Conservation (phyloP, 2,329 filamentous ascomycete genomes). For the Pyrenochaeta sp. region DNA sequence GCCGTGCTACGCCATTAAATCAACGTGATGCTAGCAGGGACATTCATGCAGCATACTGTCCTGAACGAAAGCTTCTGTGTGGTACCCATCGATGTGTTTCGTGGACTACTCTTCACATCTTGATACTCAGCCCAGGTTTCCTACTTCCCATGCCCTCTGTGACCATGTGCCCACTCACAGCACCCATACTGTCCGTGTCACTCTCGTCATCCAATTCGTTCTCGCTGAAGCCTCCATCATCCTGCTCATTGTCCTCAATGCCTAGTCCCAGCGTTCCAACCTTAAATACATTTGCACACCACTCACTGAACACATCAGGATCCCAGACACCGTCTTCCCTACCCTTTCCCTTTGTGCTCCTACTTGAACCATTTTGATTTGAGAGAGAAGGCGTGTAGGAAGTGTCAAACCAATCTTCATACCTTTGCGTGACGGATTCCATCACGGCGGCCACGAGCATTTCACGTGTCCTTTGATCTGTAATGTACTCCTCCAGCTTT, state of each 20-base stretch:
- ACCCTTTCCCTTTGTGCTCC: slow-evolving; percentile 55
- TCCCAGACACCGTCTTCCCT: slow-evolving; percentile 71
- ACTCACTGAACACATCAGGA: slow-evolving; percentile 69
- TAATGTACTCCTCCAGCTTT: slow-evolving; percentile 70
- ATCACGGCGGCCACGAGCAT: slow-evolving; percentile 72
- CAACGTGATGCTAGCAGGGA: too few relatives aligned
- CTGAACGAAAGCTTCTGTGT: too few relatives aligned
- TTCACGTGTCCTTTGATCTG: slow-evolving; percentile 70
- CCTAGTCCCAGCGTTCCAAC: slow-evolving; percentile 57
- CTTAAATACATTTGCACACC: slow-evolving; percentile 67
- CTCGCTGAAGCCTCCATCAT: slow-evolving; percentile 12
- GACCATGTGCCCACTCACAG: slow-evolving; percentile 32
- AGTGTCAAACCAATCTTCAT: slow-evolving; percentile 70
- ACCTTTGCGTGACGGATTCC: slow-evolving; percentile 68
- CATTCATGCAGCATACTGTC: too few relatives aligned
- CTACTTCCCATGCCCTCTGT: slow-evolving; percentile 40
- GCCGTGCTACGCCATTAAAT: too few relatives aligned
- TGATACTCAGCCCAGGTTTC: slow-evolving; percentile 32
- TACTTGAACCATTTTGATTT: slow-evolving; percentile 26
- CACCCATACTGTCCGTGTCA: slow-evolving; percentile 34
- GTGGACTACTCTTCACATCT: slow-evolving; percentile 28
- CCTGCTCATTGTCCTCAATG: slow-evolving; percentile 24
- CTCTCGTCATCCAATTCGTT: slow-evolving; percentile 40
- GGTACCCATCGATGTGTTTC: not conserved
- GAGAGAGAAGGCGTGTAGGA: slow-evolving; percentile 48